Evolutionary conservation across 345 rosid species (phyloP).

Genomic region (Tarenaya hassleriana): DNA sequence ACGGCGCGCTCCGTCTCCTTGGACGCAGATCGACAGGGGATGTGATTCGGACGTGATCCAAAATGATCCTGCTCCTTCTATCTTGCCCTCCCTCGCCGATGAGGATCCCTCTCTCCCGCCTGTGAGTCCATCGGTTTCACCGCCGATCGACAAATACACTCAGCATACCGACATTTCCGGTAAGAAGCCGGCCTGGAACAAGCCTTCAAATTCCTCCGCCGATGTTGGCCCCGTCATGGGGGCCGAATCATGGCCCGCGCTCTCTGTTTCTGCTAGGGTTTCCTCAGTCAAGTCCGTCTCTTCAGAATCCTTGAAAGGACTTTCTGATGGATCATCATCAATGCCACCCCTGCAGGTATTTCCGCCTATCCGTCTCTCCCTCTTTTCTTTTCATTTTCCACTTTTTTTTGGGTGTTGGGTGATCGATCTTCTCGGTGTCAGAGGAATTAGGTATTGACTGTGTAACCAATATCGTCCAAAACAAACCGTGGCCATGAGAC

Average conservation of each 20-base stretch:
- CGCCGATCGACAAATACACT: constrained; percentile 1
- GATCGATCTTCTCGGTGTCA: not conserved
- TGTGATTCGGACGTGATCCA: constrained; percentile 8
- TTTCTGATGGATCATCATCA: constrained; percentile 18
- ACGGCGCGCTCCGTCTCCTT: constrained; percentile 18
- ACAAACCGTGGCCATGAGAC: too few relatives aligned
- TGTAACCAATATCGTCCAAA: too few relatives aligned
- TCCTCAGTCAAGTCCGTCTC: constrained; percentile 27
- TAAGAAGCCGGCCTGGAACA: constrained; percentile 44
- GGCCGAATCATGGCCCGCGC: constrained; percentile 25
- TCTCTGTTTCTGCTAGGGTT: constrained; percentile 44
- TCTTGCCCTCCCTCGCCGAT: not conserved
- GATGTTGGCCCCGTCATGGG: constrained; percentile 30
- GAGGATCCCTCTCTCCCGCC: not conserved
- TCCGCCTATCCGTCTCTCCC: not conserved
- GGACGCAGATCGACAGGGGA: not conserved
- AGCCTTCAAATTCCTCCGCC: constrained; percentile 39
- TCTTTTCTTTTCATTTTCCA: not conserved
- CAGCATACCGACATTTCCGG: constrained; percentile 31
- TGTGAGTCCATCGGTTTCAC: not conserved
- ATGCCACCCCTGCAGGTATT: constrained; percentile 16
- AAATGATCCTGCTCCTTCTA: constrained; percentile 2
- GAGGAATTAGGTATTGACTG: too few relatives aligned
- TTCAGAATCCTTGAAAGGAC: constrained; percentile 7
- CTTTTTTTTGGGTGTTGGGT: too few relatives aligned